phyloP scores from a whole-genome alignment of 2,329 filamentous ascomycete genomes.

The Aspergillus versicolor region DNA sequence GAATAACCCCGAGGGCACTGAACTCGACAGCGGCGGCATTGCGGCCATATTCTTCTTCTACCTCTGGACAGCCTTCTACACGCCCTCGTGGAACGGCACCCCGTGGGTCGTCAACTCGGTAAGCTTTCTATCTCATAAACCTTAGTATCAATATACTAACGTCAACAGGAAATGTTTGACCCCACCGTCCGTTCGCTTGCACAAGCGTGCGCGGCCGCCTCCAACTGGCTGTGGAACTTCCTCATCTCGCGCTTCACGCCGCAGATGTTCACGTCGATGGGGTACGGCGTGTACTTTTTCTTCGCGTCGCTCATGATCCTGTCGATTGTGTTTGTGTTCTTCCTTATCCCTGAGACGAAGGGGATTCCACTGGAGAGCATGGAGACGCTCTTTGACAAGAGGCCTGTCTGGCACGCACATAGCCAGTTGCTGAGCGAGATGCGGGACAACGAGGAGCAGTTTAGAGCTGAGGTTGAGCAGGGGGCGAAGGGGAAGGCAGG shows the following conservation, averaged over 20 bases:
- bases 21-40: constrained; percentile 34
- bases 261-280: constrained; percentile 44
- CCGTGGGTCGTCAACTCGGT: constrained; percentile 72
- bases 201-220: constrained; percentile 62
- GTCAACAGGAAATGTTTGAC: constrained; percentile 64
- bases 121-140: constrained; percentile 16
- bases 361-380: constrained; percentile 64
- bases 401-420: constrained; percentile 39
- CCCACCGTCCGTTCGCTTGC: constrained; percentile 68
- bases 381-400: constrained; percentile 57
- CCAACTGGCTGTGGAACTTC: constrained; percentile 42
- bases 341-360: constrained; percentile 65
- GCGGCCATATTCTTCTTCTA: constrained; percentile 66
- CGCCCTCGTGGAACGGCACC: constrained; percentile 70
- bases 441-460: constrained; percentile 35
- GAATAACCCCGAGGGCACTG: constrained; percentile 18
- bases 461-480: constrained; percentile 28
- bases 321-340: constrained; percentile 58
- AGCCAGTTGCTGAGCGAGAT: constrained; percentile 30
- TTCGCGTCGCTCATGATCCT: constrained; percentile 63
- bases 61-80: constrained; percentile 73
- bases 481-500: constrained; percentile 10
- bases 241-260: constrained; percentile 40
- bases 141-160: neutral
- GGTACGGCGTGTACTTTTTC: constrained; percentile 66